These are phyloP conservation scores for Vaccinium darrowii DNA, from an alignment of 148 eudicot genomes.

Conservation along the genomic window DNA sequence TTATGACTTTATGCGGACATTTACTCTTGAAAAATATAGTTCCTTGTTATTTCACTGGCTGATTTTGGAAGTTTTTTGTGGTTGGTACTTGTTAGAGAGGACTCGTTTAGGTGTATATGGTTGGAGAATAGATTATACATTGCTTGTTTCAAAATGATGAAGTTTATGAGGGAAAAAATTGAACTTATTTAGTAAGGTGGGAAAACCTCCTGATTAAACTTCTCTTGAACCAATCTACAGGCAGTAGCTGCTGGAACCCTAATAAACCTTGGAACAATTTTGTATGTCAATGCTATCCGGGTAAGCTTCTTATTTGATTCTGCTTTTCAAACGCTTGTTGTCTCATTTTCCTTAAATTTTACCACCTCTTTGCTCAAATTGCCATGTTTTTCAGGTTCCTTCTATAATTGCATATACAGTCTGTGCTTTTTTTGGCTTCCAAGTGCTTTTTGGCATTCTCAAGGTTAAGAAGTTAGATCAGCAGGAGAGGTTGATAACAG, in stretches of 20 bases:
- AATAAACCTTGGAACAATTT: constrained; percentile 85
- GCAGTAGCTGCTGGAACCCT: constrained; percentile 93
- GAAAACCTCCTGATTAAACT: neutral
- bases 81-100: neutral
- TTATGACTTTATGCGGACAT: neutral
- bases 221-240: constrained; percentile 41
- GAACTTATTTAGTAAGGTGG: neutral
- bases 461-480: constrained; percentile 86
- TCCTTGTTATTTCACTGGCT: neutral
- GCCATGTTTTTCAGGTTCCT: constrained; percentile 51
- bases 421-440: constrained; percentile 79
- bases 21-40: neutral
- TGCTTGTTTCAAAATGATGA: neutral
- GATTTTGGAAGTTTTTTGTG: neutral
- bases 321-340: neutral
- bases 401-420: constrained; percentile 58
- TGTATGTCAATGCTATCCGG: constrained; percentile 73
- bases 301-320: constrained; percentile 42
- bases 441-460: constrained; percentile 73
- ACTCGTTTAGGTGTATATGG: neutral
- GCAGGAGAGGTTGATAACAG: constrained; percentile 79
- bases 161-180: neutral
- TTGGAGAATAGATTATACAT: neutral
- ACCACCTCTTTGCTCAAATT: constrained; percentile 13
- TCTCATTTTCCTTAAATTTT: constrained; percentile 9